Conservation (phyloP, 345 rosid species). For the Eucalyptus lansdowneana region DNA sequence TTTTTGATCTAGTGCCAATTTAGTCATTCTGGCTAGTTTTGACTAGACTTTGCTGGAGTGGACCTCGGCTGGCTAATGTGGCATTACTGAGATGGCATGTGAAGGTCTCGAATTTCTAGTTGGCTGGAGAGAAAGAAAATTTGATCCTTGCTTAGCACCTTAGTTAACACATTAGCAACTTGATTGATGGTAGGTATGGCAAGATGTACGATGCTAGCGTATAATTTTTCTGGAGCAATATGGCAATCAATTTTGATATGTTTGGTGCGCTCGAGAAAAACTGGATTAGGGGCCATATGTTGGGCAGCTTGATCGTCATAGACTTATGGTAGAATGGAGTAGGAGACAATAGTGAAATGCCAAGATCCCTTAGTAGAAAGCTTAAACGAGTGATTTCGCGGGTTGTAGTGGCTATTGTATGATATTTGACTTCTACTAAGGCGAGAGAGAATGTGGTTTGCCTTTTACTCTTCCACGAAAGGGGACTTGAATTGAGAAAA, state of each 20-base stretch:
- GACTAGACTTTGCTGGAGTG: accelerated
- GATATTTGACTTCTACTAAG: not conserved
- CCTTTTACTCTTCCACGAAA: not conserved
- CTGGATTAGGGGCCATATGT: not conserved
- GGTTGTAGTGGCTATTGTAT: not conserved
- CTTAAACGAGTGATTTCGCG: not conserved
- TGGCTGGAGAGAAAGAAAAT: not conserved
- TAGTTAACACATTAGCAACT: not conserved
- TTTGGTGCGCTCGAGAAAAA: not conserved
- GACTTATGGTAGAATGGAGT: not conserved
- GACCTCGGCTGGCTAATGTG: no score
- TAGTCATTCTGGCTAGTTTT: no score
- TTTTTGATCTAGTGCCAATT: no score
- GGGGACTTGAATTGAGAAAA: not conserved
- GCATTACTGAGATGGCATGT: not conserved
- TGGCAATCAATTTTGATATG: not conserved
- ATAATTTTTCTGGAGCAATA: no score
- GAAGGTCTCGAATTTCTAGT: not conserved
- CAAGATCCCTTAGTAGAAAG: not conserved
- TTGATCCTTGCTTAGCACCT: not conserved
- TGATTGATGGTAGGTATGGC: not conserved
- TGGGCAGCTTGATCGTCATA: not conserved
- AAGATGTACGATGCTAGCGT: not conserved
- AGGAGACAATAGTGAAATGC: not conserved
- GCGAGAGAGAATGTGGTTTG: not conserved